Percentiles rank a stretch among this genome's conserved stretches.
Evolutionary conservation across 139 green algal species (phyloP).

Genomic region (Micromonas pusilla): DNA sequence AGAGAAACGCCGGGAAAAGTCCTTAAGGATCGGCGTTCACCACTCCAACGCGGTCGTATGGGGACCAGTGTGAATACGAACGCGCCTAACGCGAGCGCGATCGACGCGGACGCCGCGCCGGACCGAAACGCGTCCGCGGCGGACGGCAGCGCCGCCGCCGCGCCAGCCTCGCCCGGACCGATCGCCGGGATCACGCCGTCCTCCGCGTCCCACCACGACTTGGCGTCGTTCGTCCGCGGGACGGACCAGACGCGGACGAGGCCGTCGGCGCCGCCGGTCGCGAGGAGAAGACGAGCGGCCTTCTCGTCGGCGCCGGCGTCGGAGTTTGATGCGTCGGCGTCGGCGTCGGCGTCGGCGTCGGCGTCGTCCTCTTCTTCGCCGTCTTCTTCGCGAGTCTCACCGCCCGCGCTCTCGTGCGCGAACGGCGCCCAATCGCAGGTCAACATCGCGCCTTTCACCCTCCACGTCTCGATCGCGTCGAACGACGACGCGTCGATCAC

Average conservation of each 20-base stretch:
- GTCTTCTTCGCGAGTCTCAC: not conserved
- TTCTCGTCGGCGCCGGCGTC: not conserved
- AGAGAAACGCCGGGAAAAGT: no score
- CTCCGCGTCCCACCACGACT: constrained; percentile 10
- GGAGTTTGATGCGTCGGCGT: not conserved
- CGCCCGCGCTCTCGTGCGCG: not conserved
- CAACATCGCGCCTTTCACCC: not conserved
- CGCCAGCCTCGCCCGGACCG: not conserved
- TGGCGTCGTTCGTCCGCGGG: not conserved
- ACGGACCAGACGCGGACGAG: not conserved
- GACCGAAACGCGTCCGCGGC: no score
- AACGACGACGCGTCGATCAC: not conserved
- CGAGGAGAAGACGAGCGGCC: not conserved
- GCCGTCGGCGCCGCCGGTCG: not conserved
- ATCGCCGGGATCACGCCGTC: not conserved
- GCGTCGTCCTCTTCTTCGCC: not conserved
- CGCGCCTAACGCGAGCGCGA: no score
- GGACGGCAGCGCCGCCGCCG: no score
- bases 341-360: not conserved
- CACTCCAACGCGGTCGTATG: no score
- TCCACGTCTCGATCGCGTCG: not conserved
- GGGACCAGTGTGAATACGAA: no score
- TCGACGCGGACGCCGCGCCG: no score
- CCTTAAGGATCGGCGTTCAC: no score
- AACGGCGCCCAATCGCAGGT: not conserved